Evolutionary conservation across 129 eudicot species (phyloP), one percentile per base, ranked within the genome.

Genomic region (Flaveria sonorensis): DNA sequence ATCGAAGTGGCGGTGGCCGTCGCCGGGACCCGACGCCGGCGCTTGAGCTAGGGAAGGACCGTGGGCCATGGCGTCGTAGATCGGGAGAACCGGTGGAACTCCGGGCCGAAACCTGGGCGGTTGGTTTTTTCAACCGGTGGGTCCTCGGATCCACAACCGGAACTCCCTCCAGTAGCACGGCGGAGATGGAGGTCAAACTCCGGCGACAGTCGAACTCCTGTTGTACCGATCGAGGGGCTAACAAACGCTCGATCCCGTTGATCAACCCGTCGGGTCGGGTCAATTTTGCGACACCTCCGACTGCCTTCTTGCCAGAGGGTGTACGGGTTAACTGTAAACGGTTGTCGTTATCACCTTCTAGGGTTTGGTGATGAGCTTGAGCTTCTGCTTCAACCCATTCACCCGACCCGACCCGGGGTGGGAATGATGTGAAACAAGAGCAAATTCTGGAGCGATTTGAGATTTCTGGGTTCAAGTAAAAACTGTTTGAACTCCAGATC

Each of bases 21-120:
- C 92, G 0, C 95, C 95, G 21, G 97, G 97, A 86, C 97, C 97
- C 13, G 97, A 96, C 0, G 97, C 97, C 0, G 97, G 97, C 0
- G 97, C 97, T 19, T 42, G 68, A 12, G 68, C 68, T 14, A 61
- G 42, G 3, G 68, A 61, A 0, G 68, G 68, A 0, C 57, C 97
- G 0, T 50, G 71, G 0, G 71, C 71, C 71, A 66, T 66, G 1
- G 71, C 71, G 26, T 66, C 71, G 26, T 66, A 66, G 8, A 66
- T 20, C 1, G 50, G 71, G 15, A 66, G 71, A 36, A 66, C 71
- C 24, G 71, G 71, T n/a, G 71, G 24, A n/a, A 50, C 13, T 16
- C 71, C 71, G n/a, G 0, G 71, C 71, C 0, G 71, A 50, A 39
- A 66, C 47, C 24, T 50, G 71, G 8, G 23, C 20, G 4, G 42